A percentile compares a stretch with the other conserved stretches of the same genome.
Conservation (phyloP, 192 early-diverging fungal species). For the Dissophora globulifera region DNA sequence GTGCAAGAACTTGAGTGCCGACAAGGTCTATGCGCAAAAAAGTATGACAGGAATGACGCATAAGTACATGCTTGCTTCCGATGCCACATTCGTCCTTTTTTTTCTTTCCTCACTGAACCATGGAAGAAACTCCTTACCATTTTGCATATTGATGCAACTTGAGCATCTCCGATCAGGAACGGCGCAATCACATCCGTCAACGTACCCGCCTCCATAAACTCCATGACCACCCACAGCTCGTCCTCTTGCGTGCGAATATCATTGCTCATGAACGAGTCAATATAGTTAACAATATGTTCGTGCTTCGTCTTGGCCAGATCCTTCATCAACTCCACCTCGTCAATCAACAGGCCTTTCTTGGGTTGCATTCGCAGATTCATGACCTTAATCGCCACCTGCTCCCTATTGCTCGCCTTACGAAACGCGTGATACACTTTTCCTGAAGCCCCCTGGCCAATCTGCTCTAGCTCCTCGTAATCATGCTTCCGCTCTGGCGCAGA, state of each 20-base stretch:
- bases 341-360: constrained; percentile 96
- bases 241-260: too few relatives aligned
- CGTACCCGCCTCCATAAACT: constrained; percentile 91
- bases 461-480: too few relatives aligned
- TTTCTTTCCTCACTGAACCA: too few relatives aligned
- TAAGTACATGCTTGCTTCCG: neutral
- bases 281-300: constrained; percentile 86
- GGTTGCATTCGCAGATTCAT: constrained; percentile 97
- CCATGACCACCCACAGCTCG: constrained; percentile 92
- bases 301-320: constrained; percentile 83
- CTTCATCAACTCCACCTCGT: constrained; percentile 91
- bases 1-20: constrained; percentile 81
- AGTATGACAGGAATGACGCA: neutral
- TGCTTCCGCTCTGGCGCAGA: too few relatives aligned
- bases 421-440: constrained; percentile 93
- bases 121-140: too few relatives aligned
- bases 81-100: too few relatives aligned
- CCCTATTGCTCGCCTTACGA: constrained; percentile 67
- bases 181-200: constrained; percentile 85
- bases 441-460: constrained; percentile 95
- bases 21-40: constrained; percentile 58
- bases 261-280: constrained; percentile 86
- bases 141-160: constrained; percentile 83
- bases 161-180: constrained; percentile 81
- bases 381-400: constrained; percentile 94